A percentile compares a stretch with the other conserved stretches of the same genome.
These are phyloP conservation scores for Phytophthora tentaculata DNA, from an alignment of 352 stramenopile genomes.

Conservation along the genomic window DNA sequence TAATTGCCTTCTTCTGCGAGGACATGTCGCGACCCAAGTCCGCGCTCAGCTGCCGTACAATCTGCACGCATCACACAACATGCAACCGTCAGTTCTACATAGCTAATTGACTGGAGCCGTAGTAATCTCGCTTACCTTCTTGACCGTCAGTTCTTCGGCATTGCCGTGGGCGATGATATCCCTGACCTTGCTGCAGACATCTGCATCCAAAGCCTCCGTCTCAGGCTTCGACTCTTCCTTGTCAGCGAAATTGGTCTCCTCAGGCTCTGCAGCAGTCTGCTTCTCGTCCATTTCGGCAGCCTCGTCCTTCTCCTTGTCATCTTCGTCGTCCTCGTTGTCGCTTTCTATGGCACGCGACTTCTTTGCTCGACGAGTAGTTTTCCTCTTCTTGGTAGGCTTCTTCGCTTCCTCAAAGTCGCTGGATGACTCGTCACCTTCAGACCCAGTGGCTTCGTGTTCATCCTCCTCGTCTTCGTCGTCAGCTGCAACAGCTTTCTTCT, in stretches of 20 bases:
- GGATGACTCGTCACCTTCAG: constrained; percentile 64
- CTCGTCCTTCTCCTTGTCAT: constrained; percentile 25
- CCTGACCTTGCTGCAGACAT: constrained; percentile 70
- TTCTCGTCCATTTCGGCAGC: constrained; percentile 30
- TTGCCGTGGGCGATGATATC: constrained; percentile 83
- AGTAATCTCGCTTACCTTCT: constrained; percentile 55
- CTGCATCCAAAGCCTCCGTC: constrained; percentile 39
- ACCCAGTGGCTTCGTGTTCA: constrained; percentile 54
- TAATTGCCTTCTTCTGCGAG: constrained; percentile 80
- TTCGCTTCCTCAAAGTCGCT: constrained; percentile 72
- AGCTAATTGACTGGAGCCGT: background rate
- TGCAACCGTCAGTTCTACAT: constrained; percentile 4
- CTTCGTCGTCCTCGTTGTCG: constrained; percentile 30
- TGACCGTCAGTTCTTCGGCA: constrained; percentile 82
- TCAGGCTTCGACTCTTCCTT: constrained; percentile 26
- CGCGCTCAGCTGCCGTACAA: constrained; percentile 72
- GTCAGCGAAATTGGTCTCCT: constrained; percentile 16
- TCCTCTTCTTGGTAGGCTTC: constrained; percentile 48
- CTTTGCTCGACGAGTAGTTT: constrained; percentile 35
- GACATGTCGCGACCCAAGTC: constrained; percentile 73
- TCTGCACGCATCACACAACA: constrained; percentile 39
- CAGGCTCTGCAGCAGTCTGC: constrained; percentile 21
- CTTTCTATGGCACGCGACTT: constrained; percentile 34
- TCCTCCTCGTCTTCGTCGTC: constrained; percentile 47
- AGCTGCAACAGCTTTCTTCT: constrained; percentile 35